Percentiles rank a stretch among this genome's conserved stretches.
These are phyloP conservation scores for Gracilaria gracilis DNA, from an alignment of 23 red algal genomes.

Conservation along the genomic window DNA sequence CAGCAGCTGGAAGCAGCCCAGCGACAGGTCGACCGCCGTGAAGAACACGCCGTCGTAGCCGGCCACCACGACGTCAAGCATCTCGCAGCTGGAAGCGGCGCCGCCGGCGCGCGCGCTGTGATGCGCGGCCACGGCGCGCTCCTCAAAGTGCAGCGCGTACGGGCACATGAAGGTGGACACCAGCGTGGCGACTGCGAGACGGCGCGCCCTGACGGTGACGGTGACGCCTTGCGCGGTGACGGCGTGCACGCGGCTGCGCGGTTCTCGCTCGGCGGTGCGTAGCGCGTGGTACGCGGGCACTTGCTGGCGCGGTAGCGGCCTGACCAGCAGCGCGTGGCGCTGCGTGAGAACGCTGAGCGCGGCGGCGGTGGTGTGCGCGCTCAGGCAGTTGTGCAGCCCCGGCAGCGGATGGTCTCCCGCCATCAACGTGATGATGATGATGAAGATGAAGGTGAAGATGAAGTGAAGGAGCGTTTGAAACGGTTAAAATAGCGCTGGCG, in stretches of 20 bases:
- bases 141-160: conserved; percentile 1
- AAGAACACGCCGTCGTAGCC: conserved; percentile 20
- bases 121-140: background rate
- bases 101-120: background rate
- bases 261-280: background rate
- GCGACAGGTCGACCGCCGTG: background rate
- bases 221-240: background rate
- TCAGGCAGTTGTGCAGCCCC: conserved; percentile 27
- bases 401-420: background rate
- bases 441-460: no score
- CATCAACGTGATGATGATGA: background rate
- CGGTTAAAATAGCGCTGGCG: no score
- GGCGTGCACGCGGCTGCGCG: background rate
- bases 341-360: background rate
- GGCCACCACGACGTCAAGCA: background rate
- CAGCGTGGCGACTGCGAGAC: background rate
- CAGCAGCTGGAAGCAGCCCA: background rate
- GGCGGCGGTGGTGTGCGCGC: background rate
- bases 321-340: background rate
- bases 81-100: background rate
- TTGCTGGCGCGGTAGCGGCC: no score
- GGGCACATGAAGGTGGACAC: background rate
- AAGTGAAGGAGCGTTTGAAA: no score
- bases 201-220: background rate
- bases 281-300: background rate